These are phyloP conservation scores for Pulveroboletus sp. DNA, from an alignment of 768 basidiomycete genomes.

Conservation along the genomic window DNA sequence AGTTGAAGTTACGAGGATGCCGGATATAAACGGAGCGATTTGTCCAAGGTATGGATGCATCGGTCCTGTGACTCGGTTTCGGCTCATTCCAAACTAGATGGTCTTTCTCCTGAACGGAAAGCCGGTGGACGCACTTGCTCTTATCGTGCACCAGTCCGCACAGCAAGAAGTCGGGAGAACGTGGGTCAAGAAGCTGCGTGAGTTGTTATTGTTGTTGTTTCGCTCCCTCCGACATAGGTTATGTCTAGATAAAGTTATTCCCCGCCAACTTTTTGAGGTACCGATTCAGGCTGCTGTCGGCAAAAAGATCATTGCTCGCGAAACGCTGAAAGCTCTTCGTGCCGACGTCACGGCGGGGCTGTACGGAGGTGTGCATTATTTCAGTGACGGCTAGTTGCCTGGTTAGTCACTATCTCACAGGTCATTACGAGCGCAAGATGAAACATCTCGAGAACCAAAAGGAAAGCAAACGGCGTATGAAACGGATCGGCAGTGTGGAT, in stretches of 20 bases:
- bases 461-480: constrained; percentile 87
- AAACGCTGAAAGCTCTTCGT: constrained; percentile 79
- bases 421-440: constrained; percentile 92
- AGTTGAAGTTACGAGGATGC: constrained; percentile 84
- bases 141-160: constrained; percentile 82
- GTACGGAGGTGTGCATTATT: constrained; percentile 64
- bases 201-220: constrained; percentile 27
- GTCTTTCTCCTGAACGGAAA: constrained; percentile 84
- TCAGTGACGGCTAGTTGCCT: neutral
- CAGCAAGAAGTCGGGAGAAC: constrained; percentile 69
- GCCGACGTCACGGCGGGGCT: constrained; percentile 93
- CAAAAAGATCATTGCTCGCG: constrained; percentile 81
- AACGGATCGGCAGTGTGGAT: constrained; percentile 81
- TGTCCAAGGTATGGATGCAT: constrained; percentile 65
- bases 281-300: constrained; percentile 94
- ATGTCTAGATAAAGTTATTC: constrained; percentile 78
- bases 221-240: neutral
- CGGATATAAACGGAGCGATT: constrained; percentile 76
- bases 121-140: constrained; percentile 88
- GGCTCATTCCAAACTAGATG: constrained; percentile 51
- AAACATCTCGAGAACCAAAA: constrained; percentile 88
- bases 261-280: constrained; percentile 89
- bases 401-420: constrained; percentile 29
- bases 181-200: constrained; percentile 93
- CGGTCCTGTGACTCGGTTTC: neutral